Conservation (phyloP, 805 yeast genomes). For the Danielia oregonensis region DNA sequence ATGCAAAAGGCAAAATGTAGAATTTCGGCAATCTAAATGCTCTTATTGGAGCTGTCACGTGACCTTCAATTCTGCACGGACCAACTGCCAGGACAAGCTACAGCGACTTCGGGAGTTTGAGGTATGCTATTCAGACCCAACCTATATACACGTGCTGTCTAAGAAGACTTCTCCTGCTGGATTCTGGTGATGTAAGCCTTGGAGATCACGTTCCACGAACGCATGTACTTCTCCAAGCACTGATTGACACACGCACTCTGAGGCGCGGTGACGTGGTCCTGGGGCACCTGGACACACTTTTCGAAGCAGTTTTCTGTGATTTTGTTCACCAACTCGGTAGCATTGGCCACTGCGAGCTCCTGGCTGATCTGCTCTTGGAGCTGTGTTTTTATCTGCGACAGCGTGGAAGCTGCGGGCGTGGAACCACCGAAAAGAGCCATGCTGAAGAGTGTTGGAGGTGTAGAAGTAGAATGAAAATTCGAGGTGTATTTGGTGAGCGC, state of each 20-base stretch:
- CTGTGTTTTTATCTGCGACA: conserved; percentile 45
- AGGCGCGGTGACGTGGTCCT: conserved; percentile 39
- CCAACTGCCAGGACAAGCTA: too few species aligned
- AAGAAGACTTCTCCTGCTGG: conserved; percentile 32
- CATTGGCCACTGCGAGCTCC: conserved; percentile 89
- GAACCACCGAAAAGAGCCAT: conserved; percentile 17
- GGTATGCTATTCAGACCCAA: too few species aligned
- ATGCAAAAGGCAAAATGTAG: too few species aligned
- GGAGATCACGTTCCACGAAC: conserved; percentile 84
- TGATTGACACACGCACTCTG: conserved; percentile 70
- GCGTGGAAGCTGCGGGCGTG: conserved; percentile 7
- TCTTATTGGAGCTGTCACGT: too few species aligned
- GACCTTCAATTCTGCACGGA: too few species aligned
- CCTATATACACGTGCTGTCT: too few species aligned
- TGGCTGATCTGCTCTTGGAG: conserved; percentile 68
- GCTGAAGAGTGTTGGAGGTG: not conserved
- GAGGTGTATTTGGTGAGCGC: too few species aligned
- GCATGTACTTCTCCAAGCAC: conserved; percentile 85
- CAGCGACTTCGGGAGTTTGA: too few species aligned
- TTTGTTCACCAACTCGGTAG: conserved; percentile 80
- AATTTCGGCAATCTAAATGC: too few species aligned
- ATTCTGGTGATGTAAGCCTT: conserved; percentile 73
- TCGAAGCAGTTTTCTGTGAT: conserved; percentile 85
- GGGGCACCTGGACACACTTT: conserved; percentile 67
- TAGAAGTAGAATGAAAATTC: not conserved